phyloP scores from a whole-genome alignment of 2,329 filamentous ascomycete species.

The Microascus cirrosus region DNA sequence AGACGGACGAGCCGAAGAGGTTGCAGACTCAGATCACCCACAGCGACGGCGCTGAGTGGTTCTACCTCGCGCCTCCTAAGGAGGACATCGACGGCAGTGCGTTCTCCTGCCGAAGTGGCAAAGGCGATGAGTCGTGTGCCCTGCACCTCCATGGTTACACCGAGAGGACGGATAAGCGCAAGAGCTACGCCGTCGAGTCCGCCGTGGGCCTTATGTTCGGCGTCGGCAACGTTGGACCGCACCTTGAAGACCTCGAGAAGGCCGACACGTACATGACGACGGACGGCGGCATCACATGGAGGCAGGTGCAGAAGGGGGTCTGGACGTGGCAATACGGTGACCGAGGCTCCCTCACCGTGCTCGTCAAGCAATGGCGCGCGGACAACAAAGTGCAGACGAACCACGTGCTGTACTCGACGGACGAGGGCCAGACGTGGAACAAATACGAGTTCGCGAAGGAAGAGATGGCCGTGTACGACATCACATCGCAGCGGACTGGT shows the following conservation, averaged over 20 bases:
- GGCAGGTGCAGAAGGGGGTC: constrained; percentile 69
- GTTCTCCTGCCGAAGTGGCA: constrained; percentile 51
- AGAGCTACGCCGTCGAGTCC: constrained; percentile 79
- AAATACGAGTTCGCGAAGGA: constrained; percentile 62
- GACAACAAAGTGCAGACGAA: constrained; percentile 61
- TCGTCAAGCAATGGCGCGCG: constrained; percentile 60
- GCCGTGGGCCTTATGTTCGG: constrained; percentile 87
- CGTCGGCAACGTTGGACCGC: constrained; percentile 75
- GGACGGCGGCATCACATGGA: constrained; percentile 88
- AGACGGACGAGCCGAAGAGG: constrained; percentile 69
- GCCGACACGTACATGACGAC: constrained; percentile 84
- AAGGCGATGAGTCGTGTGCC: constrained; percentile 58
- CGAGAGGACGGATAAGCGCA: constrained; percentile 68
- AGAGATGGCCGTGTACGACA: constrained; percentile 63
- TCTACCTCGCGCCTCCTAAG: constrained; percentile 58
- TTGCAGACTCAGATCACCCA: constrained; percentile 89
- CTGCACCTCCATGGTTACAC: constrained; percentile 95
- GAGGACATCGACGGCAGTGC: constrained; percentile 60
- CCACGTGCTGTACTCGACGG: constrained; percentile 60
- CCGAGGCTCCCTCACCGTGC: constrained; percentile 83
- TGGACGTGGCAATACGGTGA: constrained; percentile 96
- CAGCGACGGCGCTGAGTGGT: constrained; percentile 90
- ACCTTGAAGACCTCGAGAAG: constrained; percentile 54
- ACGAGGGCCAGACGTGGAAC: constrained; percentile 73
- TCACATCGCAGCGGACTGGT: constrained; percentile 82